These are phyloP conservation scores for Paecilomyces formosus DNA, from an alignment of 2,329 filamentous ascomycete genomes.

Conservation along the genomic window DNA sequence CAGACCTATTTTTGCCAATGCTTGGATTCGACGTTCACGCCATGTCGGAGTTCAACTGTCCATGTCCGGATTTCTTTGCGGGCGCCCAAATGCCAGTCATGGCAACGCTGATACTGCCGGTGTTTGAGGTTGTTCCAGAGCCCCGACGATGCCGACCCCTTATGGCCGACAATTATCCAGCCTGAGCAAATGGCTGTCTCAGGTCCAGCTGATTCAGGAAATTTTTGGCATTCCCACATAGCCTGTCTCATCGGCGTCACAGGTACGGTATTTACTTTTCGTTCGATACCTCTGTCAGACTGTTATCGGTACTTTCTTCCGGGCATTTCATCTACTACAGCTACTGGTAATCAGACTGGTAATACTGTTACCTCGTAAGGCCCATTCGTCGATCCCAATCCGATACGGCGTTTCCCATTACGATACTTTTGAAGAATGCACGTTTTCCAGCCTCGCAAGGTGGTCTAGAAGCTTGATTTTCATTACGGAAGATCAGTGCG, in stretches of 20 bases:
- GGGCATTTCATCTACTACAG: background rate
- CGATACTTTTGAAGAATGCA: background rate
- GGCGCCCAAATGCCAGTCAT: background rate
- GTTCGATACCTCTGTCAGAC: background rate
- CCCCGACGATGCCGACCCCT: conserved; percentile 1
- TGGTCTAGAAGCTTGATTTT: background rate
- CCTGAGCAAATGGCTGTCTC: background rate
- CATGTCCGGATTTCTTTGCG: background rate
- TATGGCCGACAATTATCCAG: background rate
- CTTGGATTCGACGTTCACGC: background rate
- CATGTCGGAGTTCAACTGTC: background rate
- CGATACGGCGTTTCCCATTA: background rate
- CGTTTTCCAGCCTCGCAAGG: background rate
- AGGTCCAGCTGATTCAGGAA: background rate
- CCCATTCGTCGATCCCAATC: background rate
- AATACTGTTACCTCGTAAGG: background rate
- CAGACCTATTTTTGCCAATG: background rate
- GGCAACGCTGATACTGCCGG: conserved; percentile 2
- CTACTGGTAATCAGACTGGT: background rate
- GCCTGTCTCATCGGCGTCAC: background rate
- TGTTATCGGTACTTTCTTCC: too few relatives aligned
- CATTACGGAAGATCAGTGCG: background rate
- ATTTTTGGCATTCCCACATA: background rate
- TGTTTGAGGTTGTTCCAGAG: conserved; percentile 4
- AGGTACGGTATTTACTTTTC: background rate